Conservation (phyloP, 768 basidiomycete species). For the Russula olivacea region DNA sequence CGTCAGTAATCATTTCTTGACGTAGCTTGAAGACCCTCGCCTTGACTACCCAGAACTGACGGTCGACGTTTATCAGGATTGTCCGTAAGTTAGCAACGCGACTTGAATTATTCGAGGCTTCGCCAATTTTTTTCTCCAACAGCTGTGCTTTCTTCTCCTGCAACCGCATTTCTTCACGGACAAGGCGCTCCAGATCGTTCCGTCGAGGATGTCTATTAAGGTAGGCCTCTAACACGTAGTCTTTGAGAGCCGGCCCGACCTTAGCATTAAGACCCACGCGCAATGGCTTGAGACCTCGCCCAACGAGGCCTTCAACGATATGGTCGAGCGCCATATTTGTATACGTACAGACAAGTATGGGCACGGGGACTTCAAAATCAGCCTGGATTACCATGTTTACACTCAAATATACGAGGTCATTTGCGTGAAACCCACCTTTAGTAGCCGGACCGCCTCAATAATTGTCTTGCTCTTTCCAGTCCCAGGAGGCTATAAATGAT, state of each 20-base stretch:
- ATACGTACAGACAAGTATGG: conserved; percentile 87
- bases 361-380: conserved; percentile 77
- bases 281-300: conserved; percentile 60
- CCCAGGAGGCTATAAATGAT: conserved; percentile 65
- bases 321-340: conserved; percentile 94
- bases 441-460: conserved; percentile 71
- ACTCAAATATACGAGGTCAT: background rate
- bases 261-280: conserved; percentile 65
- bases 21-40: conserved; percentile 49
- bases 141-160: conserved; percentile 28
- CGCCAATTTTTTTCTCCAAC: conserved; percentile 7
- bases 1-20: conserved; percentile 57
- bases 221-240: conserved; percentile 59
- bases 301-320: conserved; percentile 67
- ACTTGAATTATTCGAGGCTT: conserved; percentile 3
- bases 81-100: conserved; percentile 32
- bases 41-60: conserved; percentile 33
- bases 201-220: conserved; percentile 56
- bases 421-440: conserved; percentile 49
- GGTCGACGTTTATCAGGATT: conserved; percentile 29
- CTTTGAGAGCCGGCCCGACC: conserved; percentile 48
- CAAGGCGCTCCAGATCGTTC: conserved; percentile 37
- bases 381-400: conserved; percentile 35
- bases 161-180: conserved; percentile 36
- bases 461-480: conserved; percentile 93